Evolutionary conservation across 495 filamentous ascomycete species (phyloP), one percentile per base, ranked within the genome.

Genomic region (Corynascus novoguineensis): DNA sequence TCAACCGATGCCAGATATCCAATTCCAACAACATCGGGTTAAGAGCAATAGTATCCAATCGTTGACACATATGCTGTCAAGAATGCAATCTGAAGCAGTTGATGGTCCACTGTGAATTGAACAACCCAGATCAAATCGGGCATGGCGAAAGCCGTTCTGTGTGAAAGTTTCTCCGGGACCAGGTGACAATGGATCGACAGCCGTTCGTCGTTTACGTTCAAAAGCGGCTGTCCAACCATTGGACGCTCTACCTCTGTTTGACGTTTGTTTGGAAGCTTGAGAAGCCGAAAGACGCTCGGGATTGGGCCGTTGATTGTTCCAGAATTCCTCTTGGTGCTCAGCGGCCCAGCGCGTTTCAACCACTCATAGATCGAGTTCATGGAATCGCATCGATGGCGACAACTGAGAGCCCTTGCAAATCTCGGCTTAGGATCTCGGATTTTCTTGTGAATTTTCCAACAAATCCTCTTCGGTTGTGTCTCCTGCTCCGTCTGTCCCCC

Each of bases 311-410:
- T 34, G 28, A 17, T 34, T 17, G 51, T 62, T 62, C 60, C 52
- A 65, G 60, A 65, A 14, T 46, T 46, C 10, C 63, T 53, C 55
- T 48, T 54, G 46, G 54, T 59, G 57, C 57, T 60, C 44, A n/a
- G 52, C 32, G 32, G 58, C 21, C 17, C 41, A 9, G 41, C 50
- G 42, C 14, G 55, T 38, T 49, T 54, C 53, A 32, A 27, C 56
- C 53, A 47, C 54, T 53, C 53, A 51, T 53, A n/a, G 52, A 38
- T 22, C 51, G 40, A 45, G 55, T 28, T 41, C 37, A 3, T 5
- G 40, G 50, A 53, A 52, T 21, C 37, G 21, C 25, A 28, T 29
- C 15, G 21, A 28, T 21, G 28, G 17, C 28, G 29, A 11, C 17
- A 21, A 29, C n/a, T n/a, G 21, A 35, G 17, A 8, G 19, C 8